Base-by-base conservation (phyloP, 139 green algal species). In the Haematococcus lacustris region DNA sequence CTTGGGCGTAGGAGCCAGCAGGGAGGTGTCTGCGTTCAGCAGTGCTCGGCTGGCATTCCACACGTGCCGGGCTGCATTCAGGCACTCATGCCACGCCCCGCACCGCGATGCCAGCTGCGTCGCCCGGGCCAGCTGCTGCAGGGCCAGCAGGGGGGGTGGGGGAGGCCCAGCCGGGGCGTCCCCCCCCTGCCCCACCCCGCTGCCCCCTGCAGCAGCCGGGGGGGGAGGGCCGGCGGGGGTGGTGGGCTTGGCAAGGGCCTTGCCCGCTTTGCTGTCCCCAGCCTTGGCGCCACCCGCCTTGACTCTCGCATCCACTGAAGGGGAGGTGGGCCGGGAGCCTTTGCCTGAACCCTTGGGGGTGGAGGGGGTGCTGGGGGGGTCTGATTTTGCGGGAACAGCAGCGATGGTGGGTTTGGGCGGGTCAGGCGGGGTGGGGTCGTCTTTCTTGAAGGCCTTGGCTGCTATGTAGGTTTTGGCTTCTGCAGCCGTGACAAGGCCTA, bases 11-110 rank as follows among this genome's bases (percentile, higher is more conserved):
- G 76, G 64, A 9, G 50, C 47, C 68, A 57, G 63, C 5, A 76
- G 62, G 5, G 62, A 57, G 0, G 71, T 32, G 38, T 80, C 78
- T 9, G 53, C 34, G 39, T 74, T 82, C 13, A 87, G 60, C 40
- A 85, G 63, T 50, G n/a, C 64, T 2, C 76, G 73, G 3, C 59
- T 68, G 51, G 63, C 50, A 51, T 85, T 86, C 77, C 78, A 85
- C 3, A 79, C 43, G 60, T 85, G 80, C 25, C 68, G 70, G 7
- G 39, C 71, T 67, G 66, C 38, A 38, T 80, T 83, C 38, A 80
- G 62, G 7, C 81, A 39, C 74, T 88, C 68, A 28, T 76, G 65
- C 80, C 83, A 88, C 4, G 66, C 75, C 0, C 70, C 70, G 39
- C 69, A 73, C 25, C 80, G 78, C 0, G 51, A 38, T 26, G 80